These are phyloP conservation scores for Coriaria nepalensis DNA, from an alignment of 306 rosid genomes.

Conservation along the genomic window DNA sequence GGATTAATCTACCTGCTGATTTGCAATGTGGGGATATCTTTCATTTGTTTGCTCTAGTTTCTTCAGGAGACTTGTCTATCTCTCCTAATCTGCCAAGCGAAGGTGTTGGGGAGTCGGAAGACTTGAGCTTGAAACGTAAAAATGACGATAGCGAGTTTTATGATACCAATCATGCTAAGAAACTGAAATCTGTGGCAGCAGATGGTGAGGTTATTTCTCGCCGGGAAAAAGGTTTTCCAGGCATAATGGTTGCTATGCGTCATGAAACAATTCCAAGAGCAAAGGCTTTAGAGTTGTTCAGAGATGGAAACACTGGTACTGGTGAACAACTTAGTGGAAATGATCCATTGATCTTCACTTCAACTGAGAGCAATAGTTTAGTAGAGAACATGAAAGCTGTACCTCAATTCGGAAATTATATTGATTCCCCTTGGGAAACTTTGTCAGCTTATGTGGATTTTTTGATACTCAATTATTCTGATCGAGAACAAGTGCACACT, in stretches of 20 bases:
- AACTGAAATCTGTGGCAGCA: conserved; percentile 35
- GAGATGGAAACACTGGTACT: conserved; percentile 22
- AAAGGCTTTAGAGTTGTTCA: conserved; percentile 39
- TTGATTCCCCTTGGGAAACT: conserved; percentile 63
- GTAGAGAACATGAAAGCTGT: conserved; percentile 27
- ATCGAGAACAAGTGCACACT: conserved; percentile 27
- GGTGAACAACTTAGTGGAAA: conserved; percentile 22
- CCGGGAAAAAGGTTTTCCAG: conserved; percentile 92
- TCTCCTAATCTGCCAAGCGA: conserved; percentile 58
- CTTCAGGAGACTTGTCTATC: conserved; percentile 62
- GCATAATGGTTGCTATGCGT: conserved; percentile 39
- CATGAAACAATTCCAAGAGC: conserved; percentile 36
- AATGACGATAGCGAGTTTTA: conserved; percentile 34
- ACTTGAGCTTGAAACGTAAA: conserved; percentile 58
- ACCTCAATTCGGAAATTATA: conserved; percentile 19
- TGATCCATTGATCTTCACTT: conserved; percentile 9
- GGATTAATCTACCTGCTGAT: conserved; percentile 45
- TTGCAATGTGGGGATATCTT: conserved; percentile 77
- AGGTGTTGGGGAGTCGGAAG: conserved; percentile 90
- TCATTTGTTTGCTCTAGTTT: conserved; percentile 71
- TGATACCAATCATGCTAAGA: conserved; percentile 42
- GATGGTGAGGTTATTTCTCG: conserved; percentile 95
- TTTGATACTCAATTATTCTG: conserved; percentile 24
- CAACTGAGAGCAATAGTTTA: conserved; percentile 18
- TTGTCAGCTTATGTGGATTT: conserved; percentile 53